Base-by-base conservation (phyloP, 192 early-diverging fungal genomes). In the Martensiomyces pterosporus region DNA sequence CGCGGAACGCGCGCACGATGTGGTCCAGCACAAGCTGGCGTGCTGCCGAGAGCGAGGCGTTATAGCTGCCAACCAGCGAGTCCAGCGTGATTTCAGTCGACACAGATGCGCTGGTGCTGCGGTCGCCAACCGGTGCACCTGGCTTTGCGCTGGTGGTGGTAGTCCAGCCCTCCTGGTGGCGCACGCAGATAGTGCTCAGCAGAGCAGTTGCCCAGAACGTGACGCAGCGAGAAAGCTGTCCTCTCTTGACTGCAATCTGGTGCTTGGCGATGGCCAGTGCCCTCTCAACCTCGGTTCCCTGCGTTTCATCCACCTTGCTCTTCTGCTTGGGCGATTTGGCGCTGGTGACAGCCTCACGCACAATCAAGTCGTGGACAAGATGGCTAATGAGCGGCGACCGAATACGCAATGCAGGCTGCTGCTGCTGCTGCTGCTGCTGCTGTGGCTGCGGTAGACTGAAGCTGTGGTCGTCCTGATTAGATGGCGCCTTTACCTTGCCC, bases 161-260 rank as follows among this genome's bases (percentile, higher is more conserved):
- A 1, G 60, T 59, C 72, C 60, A 64, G 15, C 43, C 52, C 21
- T 64, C 56, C 49, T 64, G 65, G 46, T 68, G 72, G 29, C 60
- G 57, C 33, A 68, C 61, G 22, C 72, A 75, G 7, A 58, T 46
- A 10, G 72, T 64, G 25, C 85, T 83, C 7, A 89, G 68, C 10
- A 83, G 71, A 10, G 82, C 79, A 0, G 79, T 75, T 1, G 87
- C 79, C 80, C 82, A 85, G 52, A 74, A 83, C 9, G 87, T 85
- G 43, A 83, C 73, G 12, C 68, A 77, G 23, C 75, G 80, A 24
- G 70, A 74, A n/a, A 74, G 49, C 24, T 66, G 62, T 2, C 58
- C 59, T 9, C 80, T 72, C 50, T 82, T 83, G 10, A 76, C 64
- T 14, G 70, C 64, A n/a, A 57, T 53, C 26, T 67, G 60, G 3